A percentile compares a stretch with the other conserved stretches of the same genome.
Conservation (phyloP, 495 filamentous ascomycete species). For the Patellaria atrata region DNA sequence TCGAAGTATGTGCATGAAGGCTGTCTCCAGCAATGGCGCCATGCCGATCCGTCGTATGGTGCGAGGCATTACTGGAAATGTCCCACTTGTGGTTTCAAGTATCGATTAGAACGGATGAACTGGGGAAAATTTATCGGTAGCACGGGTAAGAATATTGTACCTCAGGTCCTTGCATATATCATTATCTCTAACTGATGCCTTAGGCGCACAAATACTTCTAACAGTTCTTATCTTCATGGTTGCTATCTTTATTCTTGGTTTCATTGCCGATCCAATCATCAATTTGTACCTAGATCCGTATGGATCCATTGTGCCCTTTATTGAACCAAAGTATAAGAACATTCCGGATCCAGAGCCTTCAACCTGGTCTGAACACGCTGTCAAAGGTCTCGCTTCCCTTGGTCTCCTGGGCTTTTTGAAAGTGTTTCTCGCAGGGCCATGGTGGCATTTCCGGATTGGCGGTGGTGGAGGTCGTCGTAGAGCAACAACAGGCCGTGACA, state of each 20-base stretch:
- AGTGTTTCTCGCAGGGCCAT: slow-evolving; percentile 56
- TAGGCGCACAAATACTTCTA: slow-evolving; percentile 42
- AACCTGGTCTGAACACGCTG: slow-evolving; percentile 66
- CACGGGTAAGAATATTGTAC: slow-evolving; percentile 23
- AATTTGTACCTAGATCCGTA: slow-evolving; percentile 70
- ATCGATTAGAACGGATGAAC: slow-evolving; percentile 62
- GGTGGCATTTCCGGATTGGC: slow-evolving; percentile 33
- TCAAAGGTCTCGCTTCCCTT: slow-evolving; percentile 74
- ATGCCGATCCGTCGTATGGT: slow-evolving; percentile 51
- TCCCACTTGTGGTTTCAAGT: slow-evolving; percentile 75
- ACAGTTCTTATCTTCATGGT: slow-evolving; percentile 55
- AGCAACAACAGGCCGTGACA: slow-evolving; percentile 52
- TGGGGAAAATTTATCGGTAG: slow-evolving; percentile 66
- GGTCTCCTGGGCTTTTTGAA: slow-evolving; percentile 79
- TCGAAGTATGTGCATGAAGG: slow-evolving; percentile 89
- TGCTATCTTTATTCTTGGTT: slow-evolving; percentile 66
- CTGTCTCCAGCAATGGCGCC: slow-evolving; percentile 80
- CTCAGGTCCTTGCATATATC: neutral
- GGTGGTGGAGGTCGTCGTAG: slow-evolving; percentile 35
- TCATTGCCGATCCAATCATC: slow-evolving; percentile 86
- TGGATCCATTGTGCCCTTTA: slow-evolving; percentile 31
- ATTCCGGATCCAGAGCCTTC: slow-evolving; percentile 32
- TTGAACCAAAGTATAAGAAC: slow-evolving; percentile 6
- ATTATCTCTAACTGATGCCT: no score
- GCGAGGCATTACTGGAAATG: slow-evolving; percentile 70